phyloP scores from a whole-genome alignment of 805 yeast species.

The Hanseniaspora clermontiae region DNA sequence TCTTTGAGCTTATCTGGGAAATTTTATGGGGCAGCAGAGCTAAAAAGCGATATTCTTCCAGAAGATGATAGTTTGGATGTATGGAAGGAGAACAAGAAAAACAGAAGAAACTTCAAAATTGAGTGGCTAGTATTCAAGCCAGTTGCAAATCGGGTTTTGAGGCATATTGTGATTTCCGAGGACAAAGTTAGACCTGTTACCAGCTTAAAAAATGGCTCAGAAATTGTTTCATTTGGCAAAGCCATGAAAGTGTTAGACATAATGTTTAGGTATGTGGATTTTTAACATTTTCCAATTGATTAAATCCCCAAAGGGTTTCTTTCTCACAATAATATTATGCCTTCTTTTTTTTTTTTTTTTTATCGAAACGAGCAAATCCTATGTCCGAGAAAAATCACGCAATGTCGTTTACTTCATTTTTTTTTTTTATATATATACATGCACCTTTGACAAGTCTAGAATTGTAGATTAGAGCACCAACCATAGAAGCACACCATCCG shows the following conservation, averaged over 20 bases:
- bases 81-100: constrained; percentile 16
- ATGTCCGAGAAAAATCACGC: not conserved
- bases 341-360: not conserved
- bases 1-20: constrained; percentile 47
- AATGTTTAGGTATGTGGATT: constrained; percentile 22
- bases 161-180: constrained; percentile 33
- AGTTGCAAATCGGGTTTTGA: constrained; percentile 37
- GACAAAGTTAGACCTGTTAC: constrained; percentile 43
- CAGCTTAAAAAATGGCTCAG: constrained; percentile 45
- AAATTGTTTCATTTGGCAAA: constrained; percentile 39
- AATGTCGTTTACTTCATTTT: not conserved
- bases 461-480: too few species aligned
- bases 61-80: constrained; percentile 38
- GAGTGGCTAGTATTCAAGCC: constrained; percentile 43
- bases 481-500: not conserved
- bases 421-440: not conserved
- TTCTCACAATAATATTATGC: too few species aligned
- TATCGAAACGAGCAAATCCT: too few species aligned
- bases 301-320: too few species aligned
- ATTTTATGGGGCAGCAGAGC: constrained; percentile 48
- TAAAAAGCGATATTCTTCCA: constrained; percentile 37
- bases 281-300: not conserved
- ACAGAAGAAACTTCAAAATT: constrained; percentile 30
- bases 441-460: not conserved
- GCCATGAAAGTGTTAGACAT: constrained; percentile 38